Evolutionary conservation across 2,329 filamentous ascomycete genomes (phyloP), one percentile per base, ranked within the genome.

Genomic region (Aureobasidium pullulans): DNA sequence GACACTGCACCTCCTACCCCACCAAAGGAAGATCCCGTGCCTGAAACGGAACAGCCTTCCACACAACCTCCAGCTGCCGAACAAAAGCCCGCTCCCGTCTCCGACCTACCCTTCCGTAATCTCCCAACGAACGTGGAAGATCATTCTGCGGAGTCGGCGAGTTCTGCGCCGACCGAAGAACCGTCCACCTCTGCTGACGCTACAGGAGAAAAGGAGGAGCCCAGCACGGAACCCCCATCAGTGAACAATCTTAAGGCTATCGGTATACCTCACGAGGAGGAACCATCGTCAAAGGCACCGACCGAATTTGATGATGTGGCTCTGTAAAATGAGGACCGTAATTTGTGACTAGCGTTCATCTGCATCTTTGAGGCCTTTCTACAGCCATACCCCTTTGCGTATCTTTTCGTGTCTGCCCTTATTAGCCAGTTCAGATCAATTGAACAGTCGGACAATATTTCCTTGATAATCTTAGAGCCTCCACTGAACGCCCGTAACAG

Each of bases 11-110:
- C 23, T 57, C 71, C 70, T n/a, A 69, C 69, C 2, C 69, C 68
- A 2, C 62, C 60, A 10, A 71, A 71, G 63, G 68, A 71, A 50
- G 62, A 68, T 13, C 61, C 66, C 3, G 65, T 54, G 69, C 59
- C 71, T 65, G 23, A 72, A 68, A 10, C 40, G 15, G 4, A 39
- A 19, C 52, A 43, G 39, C 6, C 50, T 16, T 29, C 40, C 15
- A 10, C 39, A 9, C 50, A 16, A 15, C 29, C 28, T 13, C 16
- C 10, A 15, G 28, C 15, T 15, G 8, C 23, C 19, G 34, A 52
- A 16, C 49, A 39, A 42, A 54, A 54, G 37, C 15, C 48, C n/a
- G 46, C 46, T 36, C 39, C 52, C 32, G 13, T 40, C 2, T 57
- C 54, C 8, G 54, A 57, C 23, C 54, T 57, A 13, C 54, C 54